Evolutionary conservation across 345 rosid species (phyloP), one percentile per base, ranked within the genome.

Genomic region (Nephelium lappaceum): DNA sequence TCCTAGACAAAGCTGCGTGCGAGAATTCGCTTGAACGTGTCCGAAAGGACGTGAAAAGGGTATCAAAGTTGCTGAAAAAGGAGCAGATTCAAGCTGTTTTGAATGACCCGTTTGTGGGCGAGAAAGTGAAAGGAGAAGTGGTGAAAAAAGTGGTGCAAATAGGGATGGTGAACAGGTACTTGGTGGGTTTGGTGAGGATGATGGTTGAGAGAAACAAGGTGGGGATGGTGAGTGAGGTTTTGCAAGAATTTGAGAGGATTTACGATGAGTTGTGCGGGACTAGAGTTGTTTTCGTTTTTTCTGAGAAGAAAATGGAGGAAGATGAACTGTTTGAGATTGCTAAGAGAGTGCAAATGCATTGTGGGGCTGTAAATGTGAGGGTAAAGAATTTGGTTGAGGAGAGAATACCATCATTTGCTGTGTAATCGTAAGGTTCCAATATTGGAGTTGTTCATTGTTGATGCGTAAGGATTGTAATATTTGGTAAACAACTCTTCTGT

Each of bases 181-280:
- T 89, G 78, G 80, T 81, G 77, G 84, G 86, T 58, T 71, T 92
- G 82, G 65, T 91, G 88, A 91, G 85, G 80, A 80, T 90, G 87
- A 71, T 92, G 85, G 38, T 82, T 12, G 67, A 88, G 81, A 89
- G 76, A 75, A 85, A 89, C 51, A 87, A 81, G 79, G 67, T 84
- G 49, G 90, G 67, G 78, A 81, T 89, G 67, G 45, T 92, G 10
- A 24, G 73, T 15, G 89, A 92, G 43, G 95, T 89, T 67, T 76
- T 94, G 74, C 81, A 81, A 80, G 97, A 92, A 45, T 92, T 92
- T 61, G 82, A 86, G 87, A 89, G 89, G 85, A 87, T 91, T 71
- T 90, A 78, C 62, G 80, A 84, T 38, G 86, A 88, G 78, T 41
- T 88, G 77, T 76, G 80, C 49, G 77, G 86, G 38, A 70, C 66